Base-by-base conservation (phyloP, 2,329 filamentous ascomycete genomes). In the Purpureocillium takamizusanense region DNA sequence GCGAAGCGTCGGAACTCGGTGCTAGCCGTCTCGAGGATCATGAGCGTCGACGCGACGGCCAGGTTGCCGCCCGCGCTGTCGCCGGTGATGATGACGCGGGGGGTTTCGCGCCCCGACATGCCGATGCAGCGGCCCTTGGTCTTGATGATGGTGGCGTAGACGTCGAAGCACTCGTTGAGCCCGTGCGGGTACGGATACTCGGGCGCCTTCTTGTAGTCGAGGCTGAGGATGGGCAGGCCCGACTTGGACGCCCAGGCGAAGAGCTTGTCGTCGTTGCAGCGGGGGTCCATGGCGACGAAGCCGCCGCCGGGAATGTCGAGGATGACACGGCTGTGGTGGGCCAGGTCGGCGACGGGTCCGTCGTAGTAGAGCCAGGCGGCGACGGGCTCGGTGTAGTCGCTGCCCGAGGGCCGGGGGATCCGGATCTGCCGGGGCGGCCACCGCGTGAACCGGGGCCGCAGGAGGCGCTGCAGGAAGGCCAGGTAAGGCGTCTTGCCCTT, bases 221-320 rank as follows among this genome's bases (percentile, higher is more conserved):
- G 62, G 51, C 90, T 95, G 40, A 98, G 63, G 6, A 98, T 74
- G 0, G 92, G 90, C n/a, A 95, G 59, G 0, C 88, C 86, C 1
- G 86, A 86, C 59, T 85, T 89, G 13, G 83, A 84, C 0, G 92
- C 87, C 92, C 92, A 98, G 2, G 85, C 80, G 49, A 95, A 78
- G 14, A 98, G 69, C 60, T 94, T 94, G 60, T 98, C 92, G 55
- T 98, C 92, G 51, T 94, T 88, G 51, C 83, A 86, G 34, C 92
- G 72, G n/a, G 92, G 92, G 42, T 86, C 81, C 92, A 98, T 98
- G 14, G 92, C 89, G 11, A 98, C 89, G 48, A 94, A 98, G 0
- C 92, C 92, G 25, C 92, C 92, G 1, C 92, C 92, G 0, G 92
- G 92, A 4, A 97, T 79, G 58, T 98, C 92, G 28, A 98, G 56